Conservation (phyloP, 2,329 filamentous ascomycete species). For the Sarocladium kiliense region DNA sequence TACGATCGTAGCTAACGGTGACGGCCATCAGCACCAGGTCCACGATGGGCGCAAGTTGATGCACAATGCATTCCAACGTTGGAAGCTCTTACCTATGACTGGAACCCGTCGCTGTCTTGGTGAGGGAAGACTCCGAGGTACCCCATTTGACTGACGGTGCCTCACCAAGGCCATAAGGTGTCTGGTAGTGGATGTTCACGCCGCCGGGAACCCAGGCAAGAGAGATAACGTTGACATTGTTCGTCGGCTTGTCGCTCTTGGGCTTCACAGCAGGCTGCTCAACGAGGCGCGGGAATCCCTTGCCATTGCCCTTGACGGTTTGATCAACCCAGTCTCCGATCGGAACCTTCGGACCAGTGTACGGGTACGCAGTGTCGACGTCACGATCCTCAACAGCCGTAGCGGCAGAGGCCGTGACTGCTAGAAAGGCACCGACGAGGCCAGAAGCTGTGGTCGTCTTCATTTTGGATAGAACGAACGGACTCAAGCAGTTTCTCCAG, state of each 20-base stretch:
- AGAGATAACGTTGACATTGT: constrained; percentile 49
- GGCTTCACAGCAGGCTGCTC: constrained; percentile 45
- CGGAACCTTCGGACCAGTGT: constrained; percentile 42
- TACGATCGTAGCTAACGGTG: constrained; percentile 38
- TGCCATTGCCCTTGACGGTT: constrained; percentile 45
- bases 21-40: neutral
- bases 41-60: too few relatives aligned
- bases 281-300: constrained; percentile 43
- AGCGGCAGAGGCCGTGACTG: neutral
- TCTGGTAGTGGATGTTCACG: constrained; percentile 49
- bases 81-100: neutral
- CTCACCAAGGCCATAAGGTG: constrained; percentile 44
- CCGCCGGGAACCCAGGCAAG: constrained; percentile 41
- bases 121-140: constrained; percentile 17
- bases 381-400: neutral
- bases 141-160: constrained; percentile 40
- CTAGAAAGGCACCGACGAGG: neutral
- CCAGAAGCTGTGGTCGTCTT: neutral
- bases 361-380: constrained; percentile 27
- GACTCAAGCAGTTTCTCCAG: neutral
- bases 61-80: too few relatives aligned
- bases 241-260: constrained; percentile 33
- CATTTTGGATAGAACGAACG: neutral
- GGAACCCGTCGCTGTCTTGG: constrained; percentile 28
- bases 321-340: constrained; percentile 46